A percentile compares a stretch with the other conserved stretches of the same genome.
phyloP scores from a whole-genome alignment of 768 basidiomycete species.

The Lentinula detonsa region DNA sequence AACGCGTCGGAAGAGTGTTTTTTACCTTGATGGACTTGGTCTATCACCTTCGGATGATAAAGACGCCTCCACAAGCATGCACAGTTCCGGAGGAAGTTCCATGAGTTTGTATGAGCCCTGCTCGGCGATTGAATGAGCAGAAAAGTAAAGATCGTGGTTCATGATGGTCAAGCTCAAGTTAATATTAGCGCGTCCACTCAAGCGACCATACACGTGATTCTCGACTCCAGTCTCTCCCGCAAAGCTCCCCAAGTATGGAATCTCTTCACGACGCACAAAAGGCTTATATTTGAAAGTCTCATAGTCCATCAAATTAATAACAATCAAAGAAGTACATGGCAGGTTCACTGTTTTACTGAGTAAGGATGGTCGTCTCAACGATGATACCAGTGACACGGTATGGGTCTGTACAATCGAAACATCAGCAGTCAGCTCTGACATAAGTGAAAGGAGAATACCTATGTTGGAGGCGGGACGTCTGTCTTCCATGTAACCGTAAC shows the following conservation, averaged over 20 bases:
- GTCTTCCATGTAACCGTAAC: conserved; percentile 95
- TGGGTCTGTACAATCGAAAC: conserved; percentile 52
- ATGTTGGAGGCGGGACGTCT: conserved; percentile 98
- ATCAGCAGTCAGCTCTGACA: neutral
- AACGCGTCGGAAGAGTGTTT: conserved; percentile 9
- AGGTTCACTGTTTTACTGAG: conserved; percentile 20
- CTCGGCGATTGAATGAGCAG: conserved; percentile 39
- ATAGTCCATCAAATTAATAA: neutral
- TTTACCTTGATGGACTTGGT: conserved; percentile 12
- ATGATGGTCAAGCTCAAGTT: conserved; percentile 8
- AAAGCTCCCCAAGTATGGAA: too few relatives aligned
- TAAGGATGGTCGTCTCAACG: conserved; percentile 77
- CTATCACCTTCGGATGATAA: conserved; percentile 19
- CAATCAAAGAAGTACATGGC: conserved; percentile 27
- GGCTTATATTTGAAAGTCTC: neutral
- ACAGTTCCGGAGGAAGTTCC: conserved; percentile 69
- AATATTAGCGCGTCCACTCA: neutral
- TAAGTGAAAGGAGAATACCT: conserved; percentile 43
- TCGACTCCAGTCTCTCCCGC: too few relatives aligned
- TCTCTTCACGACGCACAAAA: too few relatives aligned
- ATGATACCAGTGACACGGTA: conserved; percentile 91
- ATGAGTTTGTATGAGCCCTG: conserved; percentile 59
- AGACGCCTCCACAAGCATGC: conserved; percentile 52
- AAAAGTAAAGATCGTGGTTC: conserved; percentile 47
- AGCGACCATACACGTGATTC: too few relatives aligned